Evolutionary conservation across 1,284 basidiomycete genomes (phyloP), one percentile per base, ranked within the genome.

Genomic region (Xerocomus minutiporus): DNA sequence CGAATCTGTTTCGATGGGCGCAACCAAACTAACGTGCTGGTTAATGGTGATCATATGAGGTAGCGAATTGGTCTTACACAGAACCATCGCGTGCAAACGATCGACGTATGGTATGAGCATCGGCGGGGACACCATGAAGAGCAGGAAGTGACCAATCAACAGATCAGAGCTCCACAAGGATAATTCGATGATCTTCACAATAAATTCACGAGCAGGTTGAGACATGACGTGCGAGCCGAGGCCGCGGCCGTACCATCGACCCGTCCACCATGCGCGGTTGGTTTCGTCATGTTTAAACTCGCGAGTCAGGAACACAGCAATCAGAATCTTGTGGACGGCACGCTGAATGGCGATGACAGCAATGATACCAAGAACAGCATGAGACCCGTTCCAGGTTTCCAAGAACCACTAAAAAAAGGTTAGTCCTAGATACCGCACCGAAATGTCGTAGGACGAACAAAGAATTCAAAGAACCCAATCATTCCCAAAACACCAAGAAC

Each of bases 251-350:
- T 94, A 95, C 93, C 93, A 97, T 60, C 91, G 84, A 65, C 94
- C 93, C 39, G 93, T 95, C 94, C 94, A 97, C 93, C 93, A 97
- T 8, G 93, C 93, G 32, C 93, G 81, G 74, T 97, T 97, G 20
- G 92, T 94, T 75, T 97, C 93, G 68, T 97, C 94, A 66, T 96
- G 92, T 75, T 97, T 97, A 81, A 96, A 95, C 73, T 97, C 94
- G 59, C 94, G 86, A 32, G 92, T 90, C 40, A 97, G 76, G 81
- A 95, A 92, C 51, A 95, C 86, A 1, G 93, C 78, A 62, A 97
- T 97, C 57, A 96, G 75, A 53, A 93, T 79, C 76, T 97, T 97
- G 81, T 93, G 88, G 59, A 97, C 74, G 26, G 89, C 89, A 54
- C 94, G 84, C 70, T 97, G 93, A 50, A 97, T 90, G 52, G 84